A percentile compares a stretch with the other conserved stretches of the same genome.
phyloP scores from a whole-genome alignment of 306 rosid species.

The Myrica gale region DNA sequence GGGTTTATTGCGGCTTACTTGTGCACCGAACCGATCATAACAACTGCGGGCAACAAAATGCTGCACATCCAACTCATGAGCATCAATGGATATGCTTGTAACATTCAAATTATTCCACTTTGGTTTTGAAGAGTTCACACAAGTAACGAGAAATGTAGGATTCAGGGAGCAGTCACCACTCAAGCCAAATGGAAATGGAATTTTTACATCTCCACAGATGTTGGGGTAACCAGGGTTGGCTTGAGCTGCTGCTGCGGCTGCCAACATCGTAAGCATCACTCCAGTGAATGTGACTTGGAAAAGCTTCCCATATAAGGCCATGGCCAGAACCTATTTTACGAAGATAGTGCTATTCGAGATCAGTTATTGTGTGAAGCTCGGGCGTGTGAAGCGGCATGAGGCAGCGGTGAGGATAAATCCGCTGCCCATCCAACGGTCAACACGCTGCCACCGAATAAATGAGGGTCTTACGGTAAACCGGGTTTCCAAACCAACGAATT shows the following conservation, averaged over 20 bases:
- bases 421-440: no score
- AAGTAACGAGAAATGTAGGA: not conserved
- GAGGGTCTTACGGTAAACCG: no score
- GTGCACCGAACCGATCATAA: not conserved
- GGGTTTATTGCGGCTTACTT: no score
- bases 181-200: slow-evolving; percentile 56
- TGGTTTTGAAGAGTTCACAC: not conserved
- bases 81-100: slow-evolving; percentile 14
- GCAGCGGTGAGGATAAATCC: no score
- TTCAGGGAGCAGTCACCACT: slow-evolving; percentile 15
- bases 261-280: not conserved
- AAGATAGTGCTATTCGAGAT: no score
- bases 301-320: not conserved
- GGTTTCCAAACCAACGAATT: no score
- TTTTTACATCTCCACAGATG: slow-evolving; percentile 34
- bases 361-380: no score
- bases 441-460: no score
- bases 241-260: not conserved
- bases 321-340: not conserved
- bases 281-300: not conserved
- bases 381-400: no score
- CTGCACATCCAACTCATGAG: not conserved
- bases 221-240: slow-evolving; percentile 20
- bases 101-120: not conserved
- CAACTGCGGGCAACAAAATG: not conserved